Percentiles rank a stretch among this genome's conserved stretches.
phyloP scores from a whole-genome alignment of 2,329 filamentous ascomycete genomes.

The Neonectria magnoliae region DNA sequence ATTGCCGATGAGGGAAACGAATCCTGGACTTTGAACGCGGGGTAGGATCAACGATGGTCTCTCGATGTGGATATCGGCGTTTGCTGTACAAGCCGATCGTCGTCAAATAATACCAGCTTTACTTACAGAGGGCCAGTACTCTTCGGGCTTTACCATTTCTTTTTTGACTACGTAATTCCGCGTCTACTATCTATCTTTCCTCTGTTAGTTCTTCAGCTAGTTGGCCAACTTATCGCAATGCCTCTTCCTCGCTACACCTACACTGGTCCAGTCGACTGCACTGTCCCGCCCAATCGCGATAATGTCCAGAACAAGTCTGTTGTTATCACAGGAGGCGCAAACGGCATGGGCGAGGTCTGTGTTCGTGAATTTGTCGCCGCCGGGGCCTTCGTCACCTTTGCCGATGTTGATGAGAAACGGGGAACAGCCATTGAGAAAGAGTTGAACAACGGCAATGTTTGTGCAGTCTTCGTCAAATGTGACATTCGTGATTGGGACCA shows the following conservation, averaged over 20 bases:
- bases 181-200: not conserved
- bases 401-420: conserved; percentile 48
- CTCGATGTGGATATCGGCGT: not conserved
- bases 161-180: too few relatives aligned
- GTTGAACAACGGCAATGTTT: conserved; percentile 41
- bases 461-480: conserved; percentile 49
- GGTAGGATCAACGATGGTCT: not conserved
- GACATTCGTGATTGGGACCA: conserved; percentile 56
- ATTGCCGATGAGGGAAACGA: not conserved
- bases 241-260: conserved; percentile 31
- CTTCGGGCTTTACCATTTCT: not conserved
- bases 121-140: not conserved
- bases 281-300: conserved; percentile 8
- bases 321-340: conserved; percentile 59
- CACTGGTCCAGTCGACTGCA: conserved; percentile 35
- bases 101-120: not conserved
- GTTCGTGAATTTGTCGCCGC: conserved; percentile 48
- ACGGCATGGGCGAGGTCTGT: conserved; percentile 52
- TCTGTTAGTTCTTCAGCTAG: not conserved
- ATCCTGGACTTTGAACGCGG: not conserved
- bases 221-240: not conserved
- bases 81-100: not conserved
- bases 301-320: conserved; percentile 55
- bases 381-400: conserved; percentile 54
- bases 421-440: conserved; percentile 47